Conservation (phyloP, 129 eudicot genomes). For the Arctium lappa region DNA sequence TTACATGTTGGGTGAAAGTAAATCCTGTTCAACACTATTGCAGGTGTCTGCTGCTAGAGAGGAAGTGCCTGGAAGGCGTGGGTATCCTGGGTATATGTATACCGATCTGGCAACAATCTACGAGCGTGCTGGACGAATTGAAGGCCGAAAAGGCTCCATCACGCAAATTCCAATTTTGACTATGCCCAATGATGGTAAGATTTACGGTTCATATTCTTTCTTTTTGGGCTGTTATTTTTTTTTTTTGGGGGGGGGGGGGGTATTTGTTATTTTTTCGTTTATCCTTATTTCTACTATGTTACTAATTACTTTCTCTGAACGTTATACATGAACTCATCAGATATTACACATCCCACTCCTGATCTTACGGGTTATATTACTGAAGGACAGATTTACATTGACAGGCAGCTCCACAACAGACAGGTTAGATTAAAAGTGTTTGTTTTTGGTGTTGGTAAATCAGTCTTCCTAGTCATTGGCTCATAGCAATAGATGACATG, state of each 20-base stretch:
- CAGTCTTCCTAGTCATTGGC: not conserved
- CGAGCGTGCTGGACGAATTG: conserved; percentile 98
- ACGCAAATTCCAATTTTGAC: conserved; percentile 95
- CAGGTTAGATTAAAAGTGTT: conserved; percentile 47
- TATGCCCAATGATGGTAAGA: conserved; percentile 94
- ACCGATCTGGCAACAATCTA: conserved; percentile 98
- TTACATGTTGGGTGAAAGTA: too few species aligned
- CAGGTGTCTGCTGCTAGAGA: conserved; percentile 99
- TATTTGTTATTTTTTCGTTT: not conserved
- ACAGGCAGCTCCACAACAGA: conserved; percentile 94
- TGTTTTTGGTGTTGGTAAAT: not conserved
- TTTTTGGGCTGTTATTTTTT: not conserved
- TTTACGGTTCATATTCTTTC: not conserved
- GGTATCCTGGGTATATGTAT: conserved; percentile 99
- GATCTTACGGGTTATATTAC: conserved; percentile 99
- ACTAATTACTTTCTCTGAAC: not conserved
- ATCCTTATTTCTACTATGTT: not conserved
- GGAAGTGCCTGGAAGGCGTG: conserved; percentile 99
- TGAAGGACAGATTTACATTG: conserved; percentile 96
- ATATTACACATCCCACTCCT: conserved; percentile 99
- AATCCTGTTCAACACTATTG: not conserved
- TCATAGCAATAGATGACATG: not conserved
- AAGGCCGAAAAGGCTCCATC: conserved; percentile 95
- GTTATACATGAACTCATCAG: conserved; percentile 34
- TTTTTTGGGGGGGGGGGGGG: not conserved